These are phyloP conservation scores for Podila epicladia DNA, from an alignment of 192 early-diverging fungal genomes.

Conservation along the genomic window DNA sequence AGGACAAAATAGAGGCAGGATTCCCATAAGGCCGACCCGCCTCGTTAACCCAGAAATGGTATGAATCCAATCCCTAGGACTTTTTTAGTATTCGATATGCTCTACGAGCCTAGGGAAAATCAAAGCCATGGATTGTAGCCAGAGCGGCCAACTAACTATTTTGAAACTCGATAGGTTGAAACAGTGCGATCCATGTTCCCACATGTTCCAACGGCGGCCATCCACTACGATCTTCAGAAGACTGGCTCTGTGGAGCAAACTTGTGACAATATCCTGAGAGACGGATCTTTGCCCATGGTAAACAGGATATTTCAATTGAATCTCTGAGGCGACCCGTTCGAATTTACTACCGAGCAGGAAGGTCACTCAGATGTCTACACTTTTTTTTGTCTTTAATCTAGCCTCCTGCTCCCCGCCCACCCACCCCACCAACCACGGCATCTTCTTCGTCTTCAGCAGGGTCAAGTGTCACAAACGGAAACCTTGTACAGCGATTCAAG, in stretches of 20 bases:
- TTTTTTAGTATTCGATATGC: not conserved
- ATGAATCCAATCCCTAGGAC: not conserved
- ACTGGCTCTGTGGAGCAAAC: slow-evolving; percentile 87
- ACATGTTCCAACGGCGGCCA: slow-evolving; percentile 76
- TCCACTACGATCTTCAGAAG: slow-evolving; percentile 78
- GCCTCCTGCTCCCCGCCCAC: slow-evolving; percentile 44
- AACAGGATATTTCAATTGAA: not conserved
- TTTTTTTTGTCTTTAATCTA: not conserved
- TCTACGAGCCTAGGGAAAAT: not conserved
- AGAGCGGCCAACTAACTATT: not conserved
- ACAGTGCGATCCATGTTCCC: slow-evolving; percentile 87
- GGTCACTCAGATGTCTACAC: not conserved
- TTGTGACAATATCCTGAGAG: slow-evolving; percentile 80
- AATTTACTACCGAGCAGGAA: not conserved
- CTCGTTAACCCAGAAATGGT: slow-evolving; percentile 52
- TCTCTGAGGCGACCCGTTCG: not conserved
- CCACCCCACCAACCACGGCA: slow-evolving; percentile 45
- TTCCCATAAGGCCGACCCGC: slow-evolving; percentile 27
- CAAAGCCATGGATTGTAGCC: not conserved
- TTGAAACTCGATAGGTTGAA: slow-evolving; percentile 60
- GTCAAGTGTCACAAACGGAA: slow-evolving; percentile 32
- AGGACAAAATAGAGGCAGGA: slow-evolving; percentile 47
- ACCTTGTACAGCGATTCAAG: slow-evolving; percentile 63
- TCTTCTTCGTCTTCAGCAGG: slow-evolving; percentile 17
- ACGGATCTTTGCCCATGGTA: slow-evolving; percentile 68